Conservation (phyloP, 2,329 filamentous ascomycete species). For the Furcasterigmium sp. region DNA sequence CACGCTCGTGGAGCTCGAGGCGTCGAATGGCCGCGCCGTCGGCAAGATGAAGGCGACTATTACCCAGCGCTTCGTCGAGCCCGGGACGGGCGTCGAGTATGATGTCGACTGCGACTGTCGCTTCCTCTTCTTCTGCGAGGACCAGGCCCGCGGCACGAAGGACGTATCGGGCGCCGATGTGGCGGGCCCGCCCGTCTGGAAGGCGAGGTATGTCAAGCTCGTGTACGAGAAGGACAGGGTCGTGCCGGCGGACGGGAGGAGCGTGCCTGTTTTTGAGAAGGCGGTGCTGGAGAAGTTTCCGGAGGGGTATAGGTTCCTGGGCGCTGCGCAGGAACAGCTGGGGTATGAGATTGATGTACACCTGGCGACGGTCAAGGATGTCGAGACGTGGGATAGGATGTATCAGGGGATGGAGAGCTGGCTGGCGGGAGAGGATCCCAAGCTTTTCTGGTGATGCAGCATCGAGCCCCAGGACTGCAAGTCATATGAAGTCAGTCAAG, state of each 20-base stretch:
- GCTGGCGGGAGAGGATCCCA: slow-evolving; percentile 22
- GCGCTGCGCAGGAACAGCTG: slow-evolving; percentile 37
- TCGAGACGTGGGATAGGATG: slow-evolving; percentile 29
- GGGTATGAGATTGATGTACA: slow-evolving; percentile 35
- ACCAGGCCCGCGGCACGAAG: slow-evolving; percentile 17
- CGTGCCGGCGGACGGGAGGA: slow-evolving; percentile 35
- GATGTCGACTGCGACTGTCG: slow-evolving; percentile 47
- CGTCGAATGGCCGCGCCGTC: slow-evolving; percentile 31
- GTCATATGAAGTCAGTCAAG: too few species aligned
- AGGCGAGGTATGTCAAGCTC: slow-evolving; percentile 39
- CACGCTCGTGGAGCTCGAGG: slow-evolving; percentile 38
- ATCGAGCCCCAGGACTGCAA: too few species aligned
- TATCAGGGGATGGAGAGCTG: slow-evolving; percentile 37
- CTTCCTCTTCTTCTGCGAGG: slow-evolving; percentile 42
- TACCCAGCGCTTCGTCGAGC: slow-evolving; percentile 39
- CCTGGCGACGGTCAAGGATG: slow-evolving; percentile 32
- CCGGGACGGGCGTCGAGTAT: slow-evolving; percentile 25
- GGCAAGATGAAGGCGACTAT: slow-evolving; percentile 51
- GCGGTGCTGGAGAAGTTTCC: slow-evolving; percentile 33
- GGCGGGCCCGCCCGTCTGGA: slow-evolving; percentile 25
- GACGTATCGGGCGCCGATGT: neutral
- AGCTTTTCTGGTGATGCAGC: slow-evolving; percentile 4
- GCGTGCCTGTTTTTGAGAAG: slow-evolving; percentile 28
- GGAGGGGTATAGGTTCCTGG: slow-evolving; percentile 40
- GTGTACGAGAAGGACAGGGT: slow-evolving; percentile 47